Evolutionary conservation across 2,329 filamentous ascomycete genomes (phyloP), one percentile per base, ranked within the genome.

Genomic region (Trichoderma afroharzianum): DNA sequence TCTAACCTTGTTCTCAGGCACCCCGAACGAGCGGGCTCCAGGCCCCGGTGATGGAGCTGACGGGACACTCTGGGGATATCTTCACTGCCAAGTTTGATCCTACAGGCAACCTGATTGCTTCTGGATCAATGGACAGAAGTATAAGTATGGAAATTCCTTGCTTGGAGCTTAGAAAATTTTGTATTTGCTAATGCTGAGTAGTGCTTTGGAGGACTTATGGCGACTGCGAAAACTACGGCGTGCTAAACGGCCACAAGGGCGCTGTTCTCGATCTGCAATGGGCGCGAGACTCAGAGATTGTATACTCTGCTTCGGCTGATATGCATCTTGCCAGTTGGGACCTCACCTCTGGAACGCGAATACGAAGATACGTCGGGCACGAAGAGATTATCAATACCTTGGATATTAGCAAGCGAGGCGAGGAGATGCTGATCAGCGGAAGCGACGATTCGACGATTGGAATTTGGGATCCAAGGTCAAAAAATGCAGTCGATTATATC

Each of bases 291-390:
- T 97, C 94, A 24, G 90, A 92, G 77, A 92, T 95, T 55, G 82
- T 99, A 66, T 98, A 95, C 79, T 96, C 95, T 8, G 95, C 95
- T 58, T 97, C 95, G 39, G 95, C 96, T 75, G 96, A 99, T 80
- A 95, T 91, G 88, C 93, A 95, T 75, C 86, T 98, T 33, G 95
- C 95, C 50, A 97, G 93, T 80, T 99, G 95, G 95, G 95, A 99
- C 78, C 83, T 97, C 55, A 95, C 96, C 75, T 95, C 93, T 0
- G 95, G 95, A n/a, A 88, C 92, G 75, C 90, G 96, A 78, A 97
- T 98, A 87, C 92, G 96, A 74, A 89, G 93, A 78, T 97, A 99
- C 78, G 85, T 94, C 12, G 96, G 96, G 1, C 96, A 99, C 79
- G 95, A 98, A 77, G 95, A 98, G 80, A 88, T 98, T n/a, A 91